Base-by-base conservation (phyloP, 805 yeast genomes). In the Yarrowia alimentaria region DNA sequence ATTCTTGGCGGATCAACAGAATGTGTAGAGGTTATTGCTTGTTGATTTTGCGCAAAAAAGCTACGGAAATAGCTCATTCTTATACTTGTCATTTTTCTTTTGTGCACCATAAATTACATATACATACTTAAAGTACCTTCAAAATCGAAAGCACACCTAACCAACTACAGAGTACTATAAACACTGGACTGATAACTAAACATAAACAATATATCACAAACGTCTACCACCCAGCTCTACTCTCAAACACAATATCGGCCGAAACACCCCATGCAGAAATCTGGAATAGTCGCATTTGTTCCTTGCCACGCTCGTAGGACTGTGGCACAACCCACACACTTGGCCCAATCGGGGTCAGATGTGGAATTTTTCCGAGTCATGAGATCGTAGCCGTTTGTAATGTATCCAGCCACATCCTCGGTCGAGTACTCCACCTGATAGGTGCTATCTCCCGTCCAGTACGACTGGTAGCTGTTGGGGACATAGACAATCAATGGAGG, bases 251-350 rank as follows among this genome's bases (percentile, higher is more conserved):
- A 37, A 17, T 37, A 37, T 37, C 43, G n/a, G 8, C 25, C 17
- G 16, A 37, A 37, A 37, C 43, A 37, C 8, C 43, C 43, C 43
- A 37, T 24, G 21, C 43, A 37, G 17, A 37, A 37, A 12, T 37
- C 43, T 1, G 43, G 43, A 5, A 37, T 24, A 21, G 43, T 37
- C 43, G 16, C 25, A 30, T 37, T 37, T n/a, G 43, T 24, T 3
- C 43, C 43, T 18, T 37, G 43, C n/a, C 25, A 37, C 17, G 43
- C 77, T 63, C 95, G 80, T 64, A 86, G 81, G 53, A 87, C 71
- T 40, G 86, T 77, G 5, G 95, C 95, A 74, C 95, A 87, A 3
- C 85, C 85, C 40, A 87, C 73, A 70, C 95, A 87, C 4, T 80
- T 74, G 32, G 76, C 69, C 81, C 85, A 86, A 33, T 83, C 79